Evolutionary conservation across 495 filamentous ascomycete genomes (phyloP), one percentile per base, ranked within the genome.

Genomic region (Diplogelasinospora grovesii): DNA sequence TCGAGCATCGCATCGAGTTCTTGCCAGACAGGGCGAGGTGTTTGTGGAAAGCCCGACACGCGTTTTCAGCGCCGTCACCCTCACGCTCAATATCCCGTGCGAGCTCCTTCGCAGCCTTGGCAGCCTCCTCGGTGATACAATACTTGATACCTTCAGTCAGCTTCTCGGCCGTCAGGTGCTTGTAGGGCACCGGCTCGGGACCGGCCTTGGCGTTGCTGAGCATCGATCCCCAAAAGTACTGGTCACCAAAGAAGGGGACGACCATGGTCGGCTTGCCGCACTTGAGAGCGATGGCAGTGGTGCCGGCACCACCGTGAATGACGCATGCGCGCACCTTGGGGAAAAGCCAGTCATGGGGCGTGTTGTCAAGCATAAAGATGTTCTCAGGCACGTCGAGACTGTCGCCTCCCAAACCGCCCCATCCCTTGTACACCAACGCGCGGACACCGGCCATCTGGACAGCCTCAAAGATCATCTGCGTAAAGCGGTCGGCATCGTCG

Each of bases 141-240:
- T 77, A 75, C 48, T 65, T 70, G 47, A 92, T 89, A 0, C 82
- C 86, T 8, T 81, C 75, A 10, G 76, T 79, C 2, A 66, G 65
- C 19, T 69, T 75, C 23, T 85, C 74, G 1, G 67, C 69, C 3
- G 67, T 82, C 0, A 92, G 60, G 2, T 69, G 64, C 52, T 84
- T 86, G 59, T 87, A 82, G 0, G 82, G 83, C n/a, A 89, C 75
- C 1, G 84, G 79, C 20, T 70, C 60, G 1, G 83, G 75, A 1
- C 86, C 86, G 10, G 84, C 84, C 3, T 75, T 74, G 2, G 78
- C 71, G 15, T 65, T 67, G 0, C 72, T 72, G 3, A 89, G 70
- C 77, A 87, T 87, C 4, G 69, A 59, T 8, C 85, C 86, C 87
- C 87, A 94, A 58, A 92, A 92, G 11, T 77, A 71, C 60, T 94